phyloP scores from a whole-genome alignment of 2,329 filamentous ascomycete genomes.

The Pochonia chlamydosporia region DNA sequence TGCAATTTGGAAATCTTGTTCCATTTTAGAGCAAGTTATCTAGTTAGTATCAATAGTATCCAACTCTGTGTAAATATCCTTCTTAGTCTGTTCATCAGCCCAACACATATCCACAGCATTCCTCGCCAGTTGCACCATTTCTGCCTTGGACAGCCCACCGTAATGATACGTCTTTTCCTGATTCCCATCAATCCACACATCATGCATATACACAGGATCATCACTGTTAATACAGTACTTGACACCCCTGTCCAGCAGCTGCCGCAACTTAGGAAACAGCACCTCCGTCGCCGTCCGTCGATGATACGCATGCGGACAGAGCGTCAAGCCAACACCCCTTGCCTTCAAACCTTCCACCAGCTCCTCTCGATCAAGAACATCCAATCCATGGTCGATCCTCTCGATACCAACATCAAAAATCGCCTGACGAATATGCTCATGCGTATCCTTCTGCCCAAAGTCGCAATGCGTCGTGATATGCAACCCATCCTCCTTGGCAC shows the following conservation, averaged over 20 bases:
- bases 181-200: constrained; percentile 43
- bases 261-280: constrained; percentile 44
- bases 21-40: no score
- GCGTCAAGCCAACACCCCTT: constrained; percentile 54
- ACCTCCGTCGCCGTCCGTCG: constrained; percentile 21
- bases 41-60: constrained; percentile 11
- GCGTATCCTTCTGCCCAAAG: constrained; percentile 42
- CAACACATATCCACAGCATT: constrained; percentile 41
- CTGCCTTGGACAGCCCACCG: constrained; percentile 31
- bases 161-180: constrained; percentile 36
- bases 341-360: constrained; percentile 52
- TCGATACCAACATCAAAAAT: constrained; percentile 54
- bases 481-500: constrained; percentile 33
- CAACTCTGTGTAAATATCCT: constrained; percentile 18
- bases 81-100: constrained; percentile 34
- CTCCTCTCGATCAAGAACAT: constrained; percentile 50
- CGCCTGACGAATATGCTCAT: constrained; percentile 50
- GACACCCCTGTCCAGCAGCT: constrained; percentile 56
- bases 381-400: constrained; percentile 70
- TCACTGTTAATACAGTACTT: constrained; percentile 67
- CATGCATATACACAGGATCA: constrained; percentile 60
- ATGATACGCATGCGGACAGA: constrained; percentile 49
- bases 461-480: constrained; percentile 45
- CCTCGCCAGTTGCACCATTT: constrained; percentile 35
- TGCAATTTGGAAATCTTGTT: no score